phyloP scores from a whole-genome alignment of 768 basidiomycete genomes.

The Mycena sanguinolenta region DNA sequence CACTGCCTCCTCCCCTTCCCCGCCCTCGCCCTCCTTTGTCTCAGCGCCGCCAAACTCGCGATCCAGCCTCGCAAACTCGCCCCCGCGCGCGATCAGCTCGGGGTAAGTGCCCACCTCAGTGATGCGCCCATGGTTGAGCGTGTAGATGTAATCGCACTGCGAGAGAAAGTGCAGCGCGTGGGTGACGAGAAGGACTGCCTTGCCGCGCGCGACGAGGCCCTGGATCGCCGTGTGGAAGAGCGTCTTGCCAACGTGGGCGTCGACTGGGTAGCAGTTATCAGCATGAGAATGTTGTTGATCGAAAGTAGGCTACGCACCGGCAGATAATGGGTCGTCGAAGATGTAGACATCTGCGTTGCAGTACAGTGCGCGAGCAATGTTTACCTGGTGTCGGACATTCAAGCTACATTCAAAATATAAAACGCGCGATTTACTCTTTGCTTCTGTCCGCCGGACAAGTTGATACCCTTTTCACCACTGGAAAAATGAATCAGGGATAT shows the following conservation, averaged over 20 bases:
- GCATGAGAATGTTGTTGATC: too few species aligned
- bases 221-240: conserved; percentile 76
- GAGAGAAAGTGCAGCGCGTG: conserved; percentile 93
- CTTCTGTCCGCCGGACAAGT: conserved; percentile 76
- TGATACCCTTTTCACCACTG: too few species aligned
- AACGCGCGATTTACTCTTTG: conserved; percentile 62
- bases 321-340: conserved; percentile 64
- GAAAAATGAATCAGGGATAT: too few species aligned
- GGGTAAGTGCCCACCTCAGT: conserved; percentile 75
- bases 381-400: conserved; percentile 39
- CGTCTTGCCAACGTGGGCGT: conserved; percentile 80
- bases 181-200: conserved; percentile 84
- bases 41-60: conserved; percentile 66
- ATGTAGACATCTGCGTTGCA: background rate
- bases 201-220: conserved; percentile 59
- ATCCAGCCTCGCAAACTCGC: conserved; percentile 69
- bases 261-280: conserved; percentile 60
- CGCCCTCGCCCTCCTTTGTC: background rate
- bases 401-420: too few species aligned
- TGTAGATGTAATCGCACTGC: conserved; percentile 88
- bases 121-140: conserved; percentile 80
- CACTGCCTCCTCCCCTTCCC: conserved; percentile 45
- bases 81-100: conserved; percentile 61
- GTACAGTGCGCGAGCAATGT: background rate
- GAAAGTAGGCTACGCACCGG: conserved; percentile 65